Evolutionary conservation across 441 rosid genomes (phyloP).

Genomic region (Adansonia grandidieri): DNA sequence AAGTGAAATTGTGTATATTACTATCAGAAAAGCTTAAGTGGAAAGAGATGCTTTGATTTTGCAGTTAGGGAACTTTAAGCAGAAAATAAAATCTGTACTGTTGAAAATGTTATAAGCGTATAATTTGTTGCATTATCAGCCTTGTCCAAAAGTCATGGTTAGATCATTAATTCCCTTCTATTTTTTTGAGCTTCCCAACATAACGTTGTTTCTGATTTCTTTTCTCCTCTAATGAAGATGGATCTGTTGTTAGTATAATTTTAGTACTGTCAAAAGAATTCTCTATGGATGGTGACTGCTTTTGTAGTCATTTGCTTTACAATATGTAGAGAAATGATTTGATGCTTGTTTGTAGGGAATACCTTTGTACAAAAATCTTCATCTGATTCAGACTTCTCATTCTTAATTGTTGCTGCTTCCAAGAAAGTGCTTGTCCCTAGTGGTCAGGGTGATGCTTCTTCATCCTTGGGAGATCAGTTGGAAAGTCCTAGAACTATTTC

Average conservation of each 20-base stretch:
- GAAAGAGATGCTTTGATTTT: not conserved
- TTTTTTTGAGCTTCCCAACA: not conserved
- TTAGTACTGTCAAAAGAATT: not conserved
- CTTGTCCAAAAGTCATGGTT: not conserved
- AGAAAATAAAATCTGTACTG: not conserved
- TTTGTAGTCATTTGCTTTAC: constrained; percentile 3
- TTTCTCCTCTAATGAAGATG: constrained; percentile 20
- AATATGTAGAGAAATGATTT: constrained; percentile 29
- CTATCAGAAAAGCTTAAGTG: not conserved
- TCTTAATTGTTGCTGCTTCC: constrained; percentile 56
- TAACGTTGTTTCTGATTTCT: not conserved
- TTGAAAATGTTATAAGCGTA: not conserved
- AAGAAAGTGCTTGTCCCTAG: constrained; percentile 68
- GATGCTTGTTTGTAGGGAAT: constrained; percentile 64
- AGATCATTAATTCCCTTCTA: not conserved
- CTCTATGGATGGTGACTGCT: not conserved
- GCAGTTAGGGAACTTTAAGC: constrained; percentile 14
- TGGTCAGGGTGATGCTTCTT: constrained; percentile 44
- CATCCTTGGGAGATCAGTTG: constrained; percentile 53
- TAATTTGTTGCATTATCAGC: not conserved
- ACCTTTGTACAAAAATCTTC: constrained; percentile 62
- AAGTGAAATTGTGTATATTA: not conserved
- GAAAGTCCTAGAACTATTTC: constrained; percentile 43
- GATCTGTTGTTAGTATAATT: constrained; percentile 15
- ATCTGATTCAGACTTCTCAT: constrained; percentile 58